These are phyloP conservation scores for Physcia stellaris DNA, from an alignment of 495 filamentous ascomycete genomes.

Conservation along the genomic window DNA sequence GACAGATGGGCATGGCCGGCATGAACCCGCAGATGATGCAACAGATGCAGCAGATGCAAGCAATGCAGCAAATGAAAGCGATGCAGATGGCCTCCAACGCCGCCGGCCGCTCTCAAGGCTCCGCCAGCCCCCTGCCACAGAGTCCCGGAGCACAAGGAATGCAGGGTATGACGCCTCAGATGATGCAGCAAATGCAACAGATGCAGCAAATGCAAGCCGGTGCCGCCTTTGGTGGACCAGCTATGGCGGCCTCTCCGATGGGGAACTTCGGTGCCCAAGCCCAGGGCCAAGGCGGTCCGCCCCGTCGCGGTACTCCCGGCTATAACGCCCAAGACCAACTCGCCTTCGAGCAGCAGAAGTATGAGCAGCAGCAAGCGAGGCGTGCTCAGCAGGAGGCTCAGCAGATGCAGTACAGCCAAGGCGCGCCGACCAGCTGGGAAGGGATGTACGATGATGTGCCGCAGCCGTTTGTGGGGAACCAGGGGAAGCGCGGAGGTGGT, in stretches of 20 bases:
- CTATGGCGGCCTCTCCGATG: background rate
- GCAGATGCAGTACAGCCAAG: slow-evolving; percentile 24
- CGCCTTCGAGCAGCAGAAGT: slow-evolving; percentile 79
- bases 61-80: slow-evolving; percentile 53
- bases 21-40: slow-evolving; percentile 83
- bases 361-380: slow-evolving; percentile 56
- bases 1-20: slow-evolving; percentile 48
- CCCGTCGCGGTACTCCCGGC: slow-evolving; percentile 33
- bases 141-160: slow-evolving; percentile 28
- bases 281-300: slow-evolving; percentile 18
- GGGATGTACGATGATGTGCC: slow-evolving; percentile 99
- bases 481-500: slow-evolving; percentile 25
- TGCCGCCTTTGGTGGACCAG: slow-evolving; percentile 4
- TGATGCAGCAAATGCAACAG: slow-evolving; percentile 81
- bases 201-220: slow-evolving; percentile 31
- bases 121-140: slow-evolving; percentile 9
- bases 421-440: slow-evolving; percentile 77
- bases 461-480: slow-evolving; percentile 54
- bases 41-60: slow-evolving; percentile 63
- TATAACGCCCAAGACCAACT: slow-evolving; percentile 67
- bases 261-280: slow-evolving; percentile 25
- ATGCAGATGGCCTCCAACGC: slow-evolving; percentile 25
- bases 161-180: slow-evolving; percentile 59
- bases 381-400: slow-evolving; percentile 36
- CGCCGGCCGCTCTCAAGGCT: slow-evolving; percentile 19